Base-by-base conservation (phyloP, 768 basidiomycete genomes). In the Sporobolomyces pararoseus region DNA sequence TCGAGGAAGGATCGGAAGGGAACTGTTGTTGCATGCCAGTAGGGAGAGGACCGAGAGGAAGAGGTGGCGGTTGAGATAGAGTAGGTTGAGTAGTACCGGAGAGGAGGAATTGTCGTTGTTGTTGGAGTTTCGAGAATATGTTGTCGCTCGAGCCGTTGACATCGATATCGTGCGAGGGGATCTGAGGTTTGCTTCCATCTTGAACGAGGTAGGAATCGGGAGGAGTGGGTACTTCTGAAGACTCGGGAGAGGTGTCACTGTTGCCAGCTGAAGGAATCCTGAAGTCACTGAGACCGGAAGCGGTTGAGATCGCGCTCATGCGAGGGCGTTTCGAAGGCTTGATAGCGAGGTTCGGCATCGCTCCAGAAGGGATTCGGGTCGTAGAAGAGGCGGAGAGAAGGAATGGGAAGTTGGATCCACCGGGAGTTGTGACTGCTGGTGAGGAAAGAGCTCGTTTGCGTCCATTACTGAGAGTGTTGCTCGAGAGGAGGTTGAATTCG, bases 381-480 rank as follows among this genome's bases (percentile, higher is more conserved):
- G 67, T 4, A 1, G 17, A 47, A 31, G 14, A 23, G 23, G 2
- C 21, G 2, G 31, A 32, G n/a, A 32, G 12, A 21, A 70, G 55
- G 58, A 66, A 63, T 16, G 32, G 21, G 58, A 60, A 60, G 21
- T 23, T 49, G 3, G 58, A 49, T 1, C 68, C 68, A 35, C 65
- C 68, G 13, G 68, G 68, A 6, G 68, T 73, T 23, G 21, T 27
- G 34, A 73, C 19, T 0, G 68, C 68, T 1, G 72, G 72, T 0
- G 72, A 63, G n/a, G 68, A 70, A 44, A 67, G 9, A 3, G 72
- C 72, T 2, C 72, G 68, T 44, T 73, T 73, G 16, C 71, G 59
- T 23, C 67, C 64, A 39, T 47, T 34, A 3, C 9, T 2, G 3
- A 54, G 31, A 10, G 58, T 52, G 7, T 47, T 5, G 14, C 57